Evolutionary conservation across 768 basidiomycete species (phyloP), one percentile per base, ranked within the genome.

Genomic region (Pleurotus platypus): DNA sequence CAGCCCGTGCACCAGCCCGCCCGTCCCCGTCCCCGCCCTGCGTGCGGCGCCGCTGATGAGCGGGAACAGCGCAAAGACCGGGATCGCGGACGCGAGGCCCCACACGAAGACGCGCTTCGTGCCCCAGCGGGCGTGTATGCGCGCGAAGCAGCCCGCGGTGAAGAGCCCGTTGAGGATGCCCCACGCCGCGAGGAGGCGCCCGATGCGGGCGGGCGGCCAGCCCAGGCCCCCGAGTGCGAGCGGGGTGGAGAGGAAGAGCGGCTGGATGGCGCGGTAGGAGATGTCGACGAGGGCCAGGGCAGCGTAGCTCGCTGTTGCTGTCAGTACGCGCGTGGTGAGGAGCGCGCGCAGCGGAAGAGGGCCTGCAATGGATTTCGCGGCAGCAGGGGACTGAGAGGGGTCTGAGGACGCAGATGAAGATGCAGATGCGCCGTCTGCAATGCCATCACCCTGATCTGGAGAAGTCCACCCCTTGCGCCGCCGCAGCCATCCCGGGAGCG

Each of bases 261-360:
- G 86, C 30, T 74, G 70, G 12, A 76, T 57, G 3, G 68, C 65
- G 26, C 66, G 69, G 49, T 66, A 64, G 7, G 71, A 61, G 35
- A 71, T 67, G 57, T 76, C 64, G 40, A 87, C 65, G 38, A 89
- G 75, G 4, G 89, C 82, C 22, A 92, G 77, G 11, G 75, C 65
- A 12, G 80, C 82, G 67, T 90, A 92, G 66, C 89, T 90, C 30
- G 78, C 75, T n/a, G 85, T 78, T 1, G 88, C 83, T 37, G 89
- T 69, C 42, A 89, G 63, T 3, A 92, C 84, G 13, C 76, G 83
- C 20, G 79, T 80, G n/a, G 77, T 70, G 57, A 82, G 54, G 49
- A 82, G 67, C n/a, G 66, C 61, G 24, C 71, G 72, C 9, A 82
- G 62, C 1, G 51, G 51, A 5, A 54, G 37, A 9, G 38, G 15